phyloP scores from a whole-genome alignment of 208 protist genomes.

The Trypanosoma cruzi region DNA sequence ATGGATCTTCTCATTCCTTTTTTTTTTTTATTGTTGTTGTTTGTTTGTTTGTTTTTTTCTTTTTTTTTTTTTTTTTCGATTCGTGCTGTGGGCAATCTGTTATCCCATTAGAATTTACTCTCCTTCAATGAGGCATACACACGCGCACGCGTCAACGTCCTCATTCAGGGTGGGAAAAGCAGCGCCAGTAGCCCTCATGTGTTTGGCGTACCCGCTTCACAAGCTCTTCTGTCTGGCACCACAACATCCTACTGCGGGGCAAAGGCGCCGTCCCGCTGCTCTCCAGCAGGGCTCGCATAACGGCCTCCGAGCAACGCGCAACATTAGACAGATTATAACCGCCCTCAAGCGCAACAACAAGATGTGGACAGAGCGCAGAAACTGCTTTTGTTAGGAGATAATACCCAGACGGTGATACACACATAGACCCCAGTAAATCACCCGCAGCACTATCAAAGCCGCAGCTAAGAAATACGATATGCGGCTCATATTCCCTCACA shows the following conservation, averaged over 20 bases:
- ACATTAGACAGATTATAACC: slow-evolving; percentile 91
- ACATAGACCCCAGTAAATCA: slow-evolving; percentile 93
- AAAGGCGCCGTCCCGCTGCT: slow-evolving; percentile 28
- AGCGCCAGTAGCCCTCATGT: slow-evolving; percentile 41
- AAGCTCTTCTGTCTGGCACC: slow-evolving; percentile 43
- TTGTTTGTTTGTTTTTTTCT: no score
- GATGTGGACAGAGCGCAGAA: slow-evolving; percentile 32
- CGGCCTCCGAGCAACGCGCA: slow-evolving; percentile 78
- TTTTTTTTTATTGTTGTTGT: no score
- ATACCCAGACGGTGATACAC: slow-evolving; percentile 74
- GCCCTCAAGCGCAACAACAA: slow-evolving; percentile 91
- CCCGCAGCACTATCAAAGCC: slow-evolving; percentile 96
- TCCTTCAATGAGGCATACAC: no score
- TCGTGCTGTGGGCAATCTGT: no score
- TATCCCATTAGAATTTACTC: no score
- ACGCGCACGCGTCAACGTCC: no score
- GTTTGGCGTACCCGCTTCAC: slow-evolving; percentile 37
- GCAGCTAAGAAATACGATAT: slow-evolving; percentile 93
- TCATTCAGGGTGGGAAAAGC: slow-evolving; percentile 20
- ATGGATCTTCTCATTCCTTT: no score
- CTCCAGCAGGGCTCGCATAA: slow-evolving; percentile 78
- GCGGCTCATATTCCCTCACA: slow-evolving; percentile 86
- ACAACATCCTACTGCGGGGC: slow-evolving; percentile 57
- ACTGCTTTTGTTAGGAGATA: slow-evolving; percentile 77
- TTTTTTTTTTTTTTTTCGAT: no score